Base-by-base conservation (phyloP, 371 early-diverging fungal species). In the Rhizomucor pusillus region DNA sequence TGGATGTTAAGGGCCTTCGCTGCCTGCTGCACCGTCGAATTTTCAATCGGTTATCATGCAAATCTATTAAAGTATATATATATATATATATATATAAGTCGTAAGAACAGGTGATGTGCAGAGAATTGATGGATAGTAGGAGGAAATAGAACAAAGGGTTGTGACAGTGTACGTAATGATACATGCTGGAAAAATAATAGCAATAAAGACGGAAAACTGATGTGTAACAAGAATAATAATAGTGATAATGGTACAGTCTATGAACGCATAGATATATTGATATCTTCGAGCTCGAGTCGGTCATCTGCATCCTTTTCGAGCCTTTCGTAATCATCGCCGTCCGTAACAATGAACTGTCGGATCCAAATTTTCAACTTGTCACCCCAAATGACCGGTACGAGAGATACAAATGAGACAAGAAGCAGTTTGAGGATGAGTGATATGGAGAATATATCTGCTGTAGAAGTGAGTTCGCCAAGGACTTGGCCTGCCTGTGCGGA, bases 401-500 rank as follows among this genome's bases (percentile, higher is more conserved):
- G 58, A 0, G 75, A 70, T 5, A 77, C 60, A 35, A 72, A 60
- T 0, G 78, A 77, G 3, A 77, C 73, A 39, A 68, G 45, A n/a
- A 71, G 50, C 5, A 77, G 43, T 54, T 77, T 77, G 19, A 77
- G 5, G 11, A 77, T 43, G 22, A 77, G 58, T 2, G 67, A 63
- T 1, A 68, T 56, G 12, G 78, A 64, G 6, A 77, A 48, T 7
- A 77, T 72, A 50, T 77, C 78, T n/a, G 75, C 67, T 1, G 78
- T 77, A 0, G 78, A 74, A 5, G 66, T 69, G 18, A 77, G 59
- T 22, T 74, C 71, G 47, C 73, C 67, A 33, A 77, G 50, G 13
- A 77, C 75, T 50, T 67, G 63, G 20, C 78, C 78, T 5, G 78
- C 78, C 56, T 77, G 75, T 19, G 74, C 69, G 45, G 70, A 74